Evolutionary conservation across 768 basidiomycete species (phyloP), one percentile per base, ranked within the genome.

Genomic region (Suillus brevipes): DNA sequence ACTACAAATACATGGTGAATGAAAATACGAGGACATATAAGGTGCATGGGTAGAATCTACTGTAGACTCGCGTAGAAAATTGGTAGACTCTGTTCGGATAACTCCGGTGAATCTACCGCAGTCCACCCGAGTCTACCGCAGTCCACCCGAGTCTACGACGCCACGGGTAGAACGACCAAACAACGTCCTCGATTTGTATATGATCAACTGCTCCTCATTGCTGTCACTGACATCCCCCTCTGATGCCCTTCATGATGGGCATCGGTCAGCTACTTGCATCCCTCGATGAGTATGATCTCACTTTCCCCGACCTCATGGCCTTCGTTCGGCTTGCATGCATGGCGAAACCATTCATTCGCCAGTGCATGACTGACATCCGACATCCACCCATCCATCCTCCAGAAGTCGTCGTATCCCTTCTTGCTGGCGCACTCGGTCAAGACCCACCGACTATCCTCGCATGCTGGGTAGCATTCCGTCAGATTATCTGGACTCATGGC

Each of bases 311-410:
- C 31, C 52, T 53, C 52, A 53, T 5, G 5, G 52, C 60, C 28
- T 64, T 58, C 42, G 4, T 64, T 43, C 8, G n/a, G 23, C 53
- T 64, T 43, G 53, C 10, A 16, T 64, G 63, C 63, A 64, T 64
- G 37, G 53, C 42, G 5, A 55, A 43, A 56, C 53, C 55, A 25
- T 55, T 45, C 47, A 62, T 62, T 50, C 50, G 18, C 28, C 62
- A 50, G 38, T 50, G 47, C 52, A 50, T 62, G 18, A n/a, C 34
- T n/a, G 42, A 59, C 43, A 56, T 64, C 53, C 28, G 23, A 13
- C 63, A 64, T 42, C 40, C 42, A 28, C 42, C 55, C 53, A 40
- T n/a, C 37, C 23, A 38, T 45, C 63, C 45, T 40, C 53, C 52
- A 20, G 36, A 55, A 40, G 62, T 40, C 53, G 16, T 63, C 6